These are phyloP conservation scores for Periglandula ipomoeae DNA, from an alignment of 2,329 filamentous ascomycete genomes.

Conservation along the genomic window DNA sequence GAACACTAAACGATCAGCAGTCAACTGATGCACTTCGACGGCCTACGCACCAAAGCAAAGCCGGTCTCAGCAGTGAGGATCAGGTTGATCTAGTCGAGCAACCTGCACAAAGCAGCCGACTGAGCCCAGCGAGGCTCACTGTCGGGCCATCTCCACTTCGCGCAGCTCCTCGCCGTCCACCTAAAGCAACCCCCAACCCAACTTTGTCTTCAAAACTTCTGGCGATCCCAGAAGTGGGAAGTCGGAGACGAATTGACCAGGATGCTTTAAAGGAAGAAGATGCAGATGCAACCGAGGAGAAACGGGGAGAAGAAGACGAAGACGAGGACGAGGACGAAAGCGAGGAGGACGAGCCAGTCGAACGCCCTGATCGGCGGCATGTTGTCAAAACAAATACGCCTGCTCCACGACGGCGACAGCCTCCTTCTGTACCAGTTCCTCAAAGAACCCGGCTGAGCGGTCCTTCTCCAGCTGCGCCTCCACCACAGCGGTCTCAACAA, in stretches of 20 bases:
- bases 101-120: background rate
- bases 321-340: conserved; percentile 8
- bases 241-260: background rate
- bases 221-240: background rate
- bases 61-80: background rate
- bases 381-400: conserved; percentile 14
- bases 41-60: background rate
- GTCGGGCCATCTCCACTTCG: conserved; percentile 6
- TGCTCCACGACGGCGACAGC: conserved; percentile 4
- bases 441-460: conserved; percentile 2
- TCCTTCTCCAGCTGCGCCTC: background rate
- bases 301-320: conserved; percentile 3
- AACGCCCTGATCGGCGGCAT: background rate
- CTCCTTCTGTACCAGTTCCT: background rate
- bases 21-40: background rate
- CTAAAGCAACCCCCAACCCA: background rate
- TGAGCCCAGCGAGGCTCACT: background rate
- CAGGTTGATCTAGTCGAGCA: conserved; percentile 2
- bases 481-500: background rate
- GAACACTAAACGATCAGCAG: background rate
- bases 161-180: conserved; percentile 4
- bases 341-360: conserved; percentile 1
- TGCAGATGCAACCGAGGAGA: background rate
- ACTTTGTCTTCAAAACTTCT: background rate
- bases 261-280: background rate